These are phyloP conservation scores for Bombardia bombarda DNA, from an alignment of 495 filamentous ascomycete genomes.

Conservation along the genomic window DNA sequence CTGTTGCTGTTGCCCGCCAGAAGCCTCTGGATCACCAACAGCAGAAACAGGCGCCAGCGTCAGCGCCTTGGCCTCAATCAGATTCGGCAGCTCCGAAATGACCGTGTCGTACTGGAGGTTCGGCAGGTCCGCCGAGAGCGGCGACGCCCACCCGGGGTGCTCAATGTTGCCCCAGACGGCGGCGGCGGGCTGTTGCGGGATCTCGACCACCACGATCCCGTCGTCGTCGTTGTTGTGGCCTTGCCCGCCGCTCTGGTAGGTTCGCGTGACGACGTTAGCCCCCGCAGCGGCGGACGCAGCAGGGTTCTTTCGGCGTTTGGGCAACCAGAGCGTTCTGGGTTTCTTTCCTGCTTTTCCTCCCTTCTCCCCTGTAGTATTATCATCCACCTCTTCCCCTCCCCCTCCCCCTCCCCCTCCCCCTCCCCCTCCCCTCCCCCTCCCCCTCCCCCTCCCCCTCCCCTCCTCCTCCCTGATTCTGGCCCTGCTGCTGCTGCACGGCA, in stretches of 20 bases:
- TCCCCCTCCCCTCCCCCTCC: no score
- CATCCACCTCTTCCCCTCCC: slow-evolving; percentile 4
- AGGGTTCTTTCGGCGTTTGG: slow-evolving; percentile 18
- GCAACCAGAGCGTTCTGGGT: background rate
- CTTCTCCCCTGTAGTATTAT: background rate
- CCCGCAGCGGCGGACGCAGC: no score
- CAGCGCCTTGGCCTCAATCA: slow-evolving; percentile 89
- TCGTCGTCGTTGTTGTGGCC: background rate
- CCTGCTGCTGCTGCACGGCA: slow-evolving; percentile 4
- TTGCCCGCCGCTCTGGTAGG: background rate
- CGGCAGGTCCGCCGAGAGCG: slow-evolving; percentile 61
- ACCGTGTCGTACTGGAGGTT: slow-evolving; percentile 74
- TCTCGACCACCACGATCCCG: slow-evolving; percentile 9
- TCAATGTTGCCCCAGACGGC: slow-evolving; percentile 68
- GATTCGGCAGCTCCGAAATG: slow-evolving; percentile 77
- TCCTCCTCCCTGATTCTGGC: no score
- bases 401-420: no score
- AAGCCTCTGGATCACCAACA: slow-evolving; percentile 48
- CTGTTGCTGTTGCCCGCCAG: slow-evolving; percentile 25
- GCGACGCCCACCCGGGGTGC: slow-evolving; percentile 86
- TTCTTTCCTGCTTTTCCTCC: background rate
- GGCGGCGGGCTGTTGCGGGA: slow-evolving; percentile 14
- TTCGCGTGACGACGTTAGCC: slow-evolving; percentile 8
- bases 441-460: no score
- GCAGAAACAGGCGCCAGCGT: slow-evolving; percentile 66